Evolutionary conservation across 352 stramenopile genomes (phyloP), one percentile per base, ranked within the genome.

Genomic region (Synura sp.): DNA sequence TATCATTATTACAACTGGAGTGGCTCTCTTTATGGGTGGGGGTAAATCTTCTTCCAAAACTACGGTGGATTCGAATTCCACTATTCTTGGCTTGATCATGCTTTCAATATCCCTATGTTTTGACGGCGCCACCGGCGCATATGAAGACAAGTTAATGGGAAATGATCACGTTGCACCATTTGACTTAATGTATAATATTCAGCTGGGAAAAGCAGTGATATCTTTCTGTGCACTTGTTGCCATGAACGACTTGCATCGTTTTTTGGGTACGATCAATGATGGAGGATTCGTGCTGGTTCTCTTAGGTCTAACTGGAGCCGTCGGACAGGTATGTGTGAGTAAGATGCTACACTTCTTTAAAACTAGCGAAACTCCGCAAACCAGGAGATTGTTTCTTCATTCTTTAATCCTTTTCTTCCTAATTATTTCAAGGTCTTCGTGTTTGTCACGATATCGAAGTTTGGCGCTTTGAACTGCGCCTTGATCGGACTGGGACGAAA

Each of bases 121-220:
- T 81, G 90, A 95, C 83, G 90, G 90, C 55, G 90, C 88, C 5
- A 95, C 90, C 44, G 90, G 90, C 31, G 90, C 90, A 1, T 93
- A 95, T 80, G 90, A 95, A 84, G 90, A 95, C 81, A 95, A 95
- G 81, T 87, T 95, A 57, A 95, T 95, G 90, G 86, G 81, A 42
- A 89, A 93, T 22, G 87, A 94, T 83, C 87, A 88, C 42, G 89
- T 95, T 27, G 88, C 85, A 15, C 90, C 90, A n/a, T 95, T 95
- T 83, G 89, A 94, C 81, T 83, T 95, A 22, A 95, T 95, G 90
- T 94, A 93, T 83, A 94, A 94, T 79, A 95, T 95, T 81, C 90
- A 95, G 80, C 84, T 94, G 77, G 88, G 88, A 17, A 94, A 94
- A 81, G 89, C 87, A 15, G 90, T 93, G 57, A 78, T 92, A 25